Conservation (phyloP, 192 early-diverging fungal species). For the Coemansia sp. region DNA sequence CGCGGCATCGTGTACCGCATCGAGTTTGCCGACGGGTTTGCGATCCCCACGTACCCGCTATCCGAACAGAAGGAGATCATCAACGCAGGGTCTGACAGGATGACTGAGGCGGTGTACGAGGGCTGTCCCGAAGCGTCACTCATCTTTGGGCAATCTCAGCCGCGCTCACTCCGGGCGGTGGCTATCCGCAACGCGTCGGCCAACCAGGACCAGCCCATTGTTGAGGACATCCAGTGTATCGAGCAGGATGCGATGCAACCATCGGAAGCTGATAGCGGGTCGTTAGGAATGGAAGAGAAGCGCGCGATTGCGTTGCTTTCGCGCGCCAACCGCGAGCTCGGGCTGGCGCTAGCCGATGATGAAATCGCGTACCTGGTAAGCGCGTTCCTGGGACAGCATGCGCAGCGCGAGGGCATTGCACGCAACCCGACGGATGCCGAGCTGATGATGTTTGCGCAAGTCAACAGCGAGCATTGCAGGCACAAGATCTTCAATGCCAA, state of each 20-base stretch:
- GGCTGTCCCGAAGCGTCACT: constrained; percentile 64
- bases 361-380: constrained; percentile 95
- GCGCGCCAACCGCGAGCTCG: constrained; percentile 85
- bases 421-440: constrained; percentile 98
- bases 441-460: constrained; percentile 99
- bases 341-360: constrained; percentile 93
- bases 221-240: constrained; percentile 34
- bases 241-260: not conserved
- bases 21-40: constrained; percentile 39
- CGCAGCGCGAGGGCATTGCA: constrained; percentile 45
- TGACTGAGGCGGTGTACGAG: constrained; percentile 85
- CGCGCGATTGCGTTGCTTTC: constrained; percentile 61
- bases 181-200: constrained; percentile 32
- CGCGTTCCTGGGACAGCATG: constrained; percentile 68
- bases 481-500: constrained; percentile 99
- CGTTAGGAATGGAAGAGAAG: too few species aligned
- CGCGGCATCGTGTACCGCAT: too few species aligned
- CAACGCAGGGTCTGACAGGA: constrained; percentile 78
- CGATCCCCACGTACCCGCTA: constrained; percentile 28
- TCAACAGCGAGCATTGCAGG: constrained; percentile 99
- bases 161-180: constrained; percentile 65
- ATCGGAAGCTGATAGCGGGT: not conserved
- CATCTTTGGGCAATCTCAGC: constrained; percentile 73
- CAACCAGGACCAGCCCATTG: constrained; percentile 6
- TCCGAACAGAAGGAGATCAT: constrained; percentile 57